Percentiles rank a stretch among this genome's conserved stretches.
These are phyloP conservation scores for Fusarium proliferatum DNA, from an alignment of 2,329 filamentous ascomycete species.

Conservation along the genomic window DNA sequence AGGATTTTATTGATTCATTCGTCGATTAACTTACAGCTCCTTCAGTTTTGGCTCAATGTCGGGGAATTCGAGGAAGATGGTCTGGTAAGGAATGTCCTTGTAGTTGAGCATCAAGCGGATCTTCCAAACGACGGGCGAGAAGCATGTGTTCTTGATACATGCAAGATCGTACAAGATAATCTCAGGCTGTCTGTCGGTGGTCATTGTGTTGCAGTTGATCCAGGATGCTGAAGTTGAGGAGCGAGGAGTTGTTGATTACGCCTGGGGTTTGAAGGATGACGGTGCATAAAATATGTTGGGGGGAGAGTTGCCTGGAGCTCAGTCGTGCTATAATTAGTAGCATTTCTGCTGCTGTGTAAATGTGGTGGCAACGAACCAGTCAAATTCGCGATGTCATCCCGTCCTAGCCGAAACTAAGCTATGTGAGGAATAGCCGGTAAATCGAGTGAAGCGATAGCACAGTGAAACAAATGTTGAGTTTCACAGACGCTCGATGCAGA, in stretches of 20 bases:
- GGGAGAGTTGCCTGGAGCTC: background rate
- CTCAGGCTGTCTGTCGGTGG: accelerated
- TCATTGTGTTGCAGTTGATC: background rate
- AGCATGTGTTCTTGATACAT: conserved; percentile 11
- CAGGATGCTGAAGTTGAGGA: background rate
- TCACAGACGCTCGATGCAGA: background rate
- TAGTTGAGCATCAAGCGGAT: conserved; percentile 22
- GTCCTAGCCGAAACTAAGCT: background rate
- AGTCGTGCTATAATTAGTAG: background rate
- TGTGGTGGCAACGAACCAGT: background rate
- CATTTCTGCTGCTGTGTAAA: background rate
- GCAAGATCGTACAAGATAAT: conserved; percentile 16
- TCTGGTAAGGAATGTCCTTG: conserved; percentile 2
- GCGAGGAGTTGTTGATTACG: background rate
- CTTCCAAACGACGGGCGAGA: conserved; percentile 17
- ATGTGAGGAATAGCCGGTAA: background rate
- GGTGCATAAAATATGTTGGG: background rate
- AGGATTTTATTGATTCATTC: accelerated
- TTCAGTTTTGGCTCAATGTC: conserved; percentile 4
- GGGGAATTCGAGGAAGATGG: conserved; percentile 13
- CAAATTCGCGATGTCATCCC: background rate
- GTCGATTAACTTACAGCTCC: background rate
- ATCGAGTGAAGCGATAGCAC: background rate
- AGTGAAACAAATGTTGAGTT: background rate
- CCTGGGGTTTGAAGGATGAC: background rate